Evolutionary conservation across 2,329 filamentous ascomycete genomes (phyloP), one percentile per base, ranked within the genome.

Genomic region (Fusarium setosum): DNA sequence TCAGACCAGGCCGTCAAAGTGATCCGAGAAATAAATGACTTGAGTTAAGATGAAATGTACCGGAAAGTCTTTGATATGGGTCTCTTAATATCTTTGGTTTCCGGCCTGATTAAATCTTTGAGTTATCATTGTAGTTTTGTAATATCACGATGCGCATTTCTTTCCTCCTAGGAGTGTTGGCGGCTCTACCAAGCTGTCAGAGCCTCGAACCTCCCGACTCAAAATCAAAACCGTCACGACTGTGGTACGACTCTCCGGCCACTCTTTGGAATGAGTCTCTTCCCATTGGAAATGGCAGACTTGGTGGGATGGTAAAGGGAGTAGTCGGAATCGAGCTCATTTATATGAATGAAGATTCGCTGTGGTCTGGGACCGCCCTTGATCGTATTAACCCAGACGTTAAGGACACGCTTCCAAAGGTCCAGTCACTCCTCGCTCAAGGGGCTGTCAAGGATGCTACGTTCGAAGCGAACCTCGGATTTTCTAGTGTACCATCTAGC

Each of bases 281-380:
- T 3, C 48, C 48, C 15, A 32, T 51, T 9, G 48, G 48, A n/a
- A 51, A 51, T 23, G 48, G 48, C 5, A 51, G 48, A 9, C 23
- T 51, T 5, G 48, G 48, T 4, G 48, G 48, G 7, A 51, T 51
- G 48, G 35, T 51, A 1, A 51, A 40, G 18, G 48, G 48, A 3
- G 24, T 20, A 6, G 26, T 26, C 6, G 48, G 21, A 18, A 40
- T 35, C 8, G 48, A 51, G 5, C 34, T 41, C n/a, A 21, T 51
- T 10, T 51, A 51, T 24, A 29, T 51, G 24, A 51, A 51, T n/a
- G 48, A 51, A 51, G 48, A 51, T 35, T 51, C 48, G 10, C 20
- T 51, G 10, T 51, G 48, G 48, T 21, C 21, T 15, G 48, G 48
- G 11, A 51, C 48, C 18, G 17, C 34, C 4, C 48, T 51, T 4